Base-by-base conservation (phyloP, 2,329 filamentous ascomycete species). In the Orbilia javanica region DNA sequence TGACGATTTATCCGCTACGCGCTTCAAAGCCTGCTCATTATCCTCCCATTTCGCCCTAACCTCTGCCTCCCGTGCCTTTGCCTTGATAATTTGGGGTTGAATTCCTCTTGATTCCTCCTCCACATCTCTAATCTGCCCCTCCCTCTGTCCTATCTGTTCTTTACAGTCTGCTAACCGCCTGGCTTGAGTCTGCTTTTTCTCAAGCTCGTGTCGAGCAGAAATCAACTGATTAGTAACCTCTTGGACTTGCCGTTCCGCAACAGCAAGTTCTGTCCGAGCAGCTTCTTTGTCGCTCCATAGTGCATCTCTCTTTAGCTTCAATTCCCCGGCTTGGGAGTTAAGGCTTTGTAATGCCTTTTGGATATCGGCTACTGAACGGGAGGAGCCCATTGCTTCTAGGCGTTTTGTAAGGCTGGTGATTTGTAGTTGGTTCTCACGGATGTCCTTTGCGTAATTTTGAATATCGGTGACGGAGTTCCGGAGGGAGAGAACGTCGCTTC, bases 321-420 rank as follows among this genome's bases (percentile, higher is more conserved):
- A 84, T 81, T 92, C 92, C 5, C 88, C 84, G 11, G 95, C 87
- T 50, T 86, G 88, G 48, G 86, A 86, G 82, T 92, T 93, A 29
- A 90, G 85, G 22, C 85, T 85, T 68, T 91, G 89, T 80, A 90
- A 87, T 82, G 92, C 89, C 77, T 92, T 90, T 81, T 96, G 92
- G 66, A 98, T 94, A 80, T 96, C 92, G 67, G 97, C 92, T 5
- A 93, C 88, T 31, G 92, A 92, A 79, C 93, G 89, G 13, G 89
- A 88, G 8, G 87, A 84, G 11, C 89, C 88, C 27, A 88, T 87
- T 13, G 90, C 89, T 82, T 91, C 90, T 82, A 97, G 92, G 80
- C 94, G 93, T 7, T 90, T 90, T 73, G 89, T 87, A 62, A 97
- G 88, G 67, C 92, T 90, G 70, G 91, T 87, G 62, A 97, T 91